Conservation (phyloP, 805 yeast species). For the Zygosaccharomyces siamensis region DNA sequence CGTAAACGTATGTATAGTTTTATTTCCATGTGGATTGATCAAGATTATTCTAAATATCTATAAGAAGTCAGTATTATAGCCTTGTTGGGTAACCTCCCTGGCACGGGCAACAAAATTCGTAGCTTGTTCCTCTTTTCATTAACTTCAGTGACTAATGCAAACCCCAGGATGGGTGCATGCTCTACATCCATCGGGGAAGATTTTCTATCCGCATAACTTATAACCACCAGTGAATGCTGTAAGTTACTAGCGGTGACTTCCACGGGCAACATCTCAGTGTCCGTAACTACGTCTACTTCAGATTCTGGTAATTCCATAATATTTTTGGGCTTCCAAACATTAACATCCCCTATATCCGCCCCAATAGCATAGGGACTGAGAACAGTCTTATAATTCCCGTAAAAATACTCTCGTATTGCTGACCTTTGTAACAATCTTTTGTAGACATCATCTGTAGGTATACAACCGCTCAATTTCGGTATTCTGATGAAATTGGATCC, state of each 20-base stretch:
- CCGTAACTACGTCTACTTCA: slow-evolving; percentile 19
- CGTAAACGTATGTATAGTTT: neutral
- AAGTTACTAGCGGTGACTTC: slow-evolving; percentile 51
- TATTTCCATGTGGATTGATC: neutral
- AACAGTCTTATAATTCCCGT: slow-evolving; percentile 62
- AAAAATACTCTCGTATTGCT: slow-evolving; percentile 80
- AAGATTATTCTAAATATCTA: slow-evolving; percentile 68
- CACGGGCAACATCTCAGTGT: slow-evolving; percentile 31
- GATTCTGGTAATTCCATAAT: slow-evolving; percentile 26
- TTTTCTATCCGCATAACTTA: slow-evolving; percentile 46
- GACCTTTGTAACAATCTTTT: slow-evolving; percentile 68
- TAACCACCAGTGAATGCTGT: slow-evolving; percentile 73
- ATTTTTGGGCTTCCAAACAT: slow-evolving; percentile 53
- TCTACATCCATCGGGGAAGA: slow-evolving; percentile 46
- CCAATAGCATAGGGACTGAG: slow-evolving; percentile 85
- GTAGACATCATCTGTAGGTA: slow-evolving; percentile 65
- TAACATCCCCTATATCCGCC: slow-evolving; percentile 55
- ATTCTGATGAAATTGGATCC: slow-evolving; percentile 46
- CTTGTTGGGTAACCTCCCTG: slow-evolving; percentile 75
- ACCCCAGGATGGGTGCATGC: slow-evolving; percentile 67
- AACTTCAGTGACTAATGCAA: slow-evolving; percentile 60
- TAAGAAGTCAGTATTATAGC: slow-evolving; percentile 70
- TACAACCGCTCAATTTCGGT: slow-evolving; percentile 70
- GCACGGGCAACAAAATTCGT: slow-evolving; percentile 78
- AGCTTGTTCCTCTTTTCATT: slow-evolving; percentile 70